phyloP scores from a whole-genome alignment of 169 alveolate species.

The Ichthyophthirius multifiliis region DNA sequence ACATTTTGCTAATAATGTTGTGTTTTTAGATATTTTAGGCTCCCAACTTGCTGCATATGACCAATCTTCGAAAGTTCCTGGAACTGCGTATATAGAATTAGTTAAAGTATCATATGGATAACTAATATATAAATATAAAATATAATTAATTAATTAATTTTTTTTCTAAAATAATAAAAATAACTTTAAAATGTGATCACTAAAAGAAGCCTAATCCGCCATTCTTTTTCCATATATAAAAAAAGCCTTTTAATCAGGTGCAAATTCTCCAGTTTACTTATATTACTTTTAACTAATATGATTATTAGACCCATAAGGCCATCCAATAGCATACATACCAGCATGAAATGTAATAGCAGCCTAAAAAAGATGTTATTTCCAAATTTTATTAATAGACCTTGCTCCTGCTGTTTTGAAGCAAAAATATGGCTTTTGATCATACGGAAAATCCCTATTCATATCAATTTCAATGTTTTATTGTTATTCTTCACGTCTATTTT shows the following conservation, averaged over 20 bases:
- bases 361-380: neutral
- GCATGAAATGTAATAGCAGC: constrained; percentile 11
- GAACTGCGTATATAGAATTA: neutral
- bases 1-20: neutral
- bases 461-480: neutral
- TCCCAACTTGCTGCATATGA: constrained; percentile 19
- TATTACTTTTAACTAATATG: neutral
- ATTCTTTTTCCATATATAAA: neutral
- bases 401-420: constrained; percentile 14
- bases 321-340: constrained; percentile 15
- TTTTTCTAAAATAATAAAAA: neutral
- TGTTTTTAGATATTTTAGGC: neutral
- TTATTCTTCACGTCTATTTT: neutral
- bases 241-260: constrained; percentile 12
- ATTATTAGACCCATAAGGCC: constrained; percentile 8
- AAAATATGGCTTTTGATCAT: neutral
- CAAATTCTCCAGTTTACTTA: neutral
- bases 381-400: neutral
- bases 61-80: constrained; percentile 18
- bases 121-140: neutral
- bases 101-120: neutral
- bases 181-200: neutral
- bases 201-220: neutral
- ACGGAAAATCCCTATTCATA: constrained; percentile 18
- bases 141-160: neutral